Base-by-base conservation (phyloP, 441 rosid species). In the Theobroma grandiflorum region DNA sequence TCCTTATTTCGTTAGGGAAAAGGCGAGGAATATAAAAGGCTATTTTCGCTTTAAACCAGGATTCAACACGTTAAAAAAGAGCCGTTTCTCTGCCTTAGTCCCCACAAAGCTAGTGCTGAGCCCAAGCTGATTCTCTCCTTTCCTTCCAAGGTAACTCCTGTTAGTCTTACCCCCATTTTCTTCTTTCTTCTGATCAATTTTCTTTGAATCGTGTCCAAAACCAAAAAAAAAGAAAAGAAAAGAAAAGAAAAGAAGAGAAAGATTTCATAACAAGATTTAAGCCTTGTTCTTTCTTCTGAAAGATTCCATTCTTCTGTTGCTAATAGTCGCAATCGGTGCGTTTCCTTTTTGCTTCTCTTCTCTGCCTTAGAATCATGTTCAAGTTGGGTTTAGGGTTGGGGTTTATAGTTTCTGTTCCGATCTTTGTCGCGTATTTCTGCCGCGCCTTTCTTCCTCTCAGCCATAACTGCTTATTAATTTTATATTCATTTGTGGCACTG, bases 301-400 rank as follows among this genome's bases (percentile, higher is more conserved):
- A 52, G 80, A 79, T 80, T 74, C 80, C 80, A 82, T 59, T 35
- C 83, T 83, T 82, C 85, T 65, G 82, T 77, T 81, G 72, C 71
- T 72, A 88, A 33, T 80, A 22, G 85, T 80, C 86, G 88, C 72
- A 69, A 83, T 79, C 82, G 90, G 93, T 91, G 86, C 80, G 90
- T 80, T 84, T 58, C 61, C 77, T 73, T 57, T 26, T 52, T 12
- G 63, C 49, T 57, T 40, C 52, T 79, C 77, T 72, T 43, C 10
- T 12, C 50, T 37, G 53, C 58, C 52, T 72, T 47, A n/a, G 76
- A 33, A 66, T 82, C 77, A 84, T 81, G 80, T 33, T 61, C 11
- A 77, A 57, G 58, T 61, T 38, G 45, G 64, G 79, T 69, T 76
- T 84, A 20, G 50, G 31, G 14, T 62, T 57, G 79, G 86, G 85